Evolutionary conservation across 179 eudicot genomes (phyloP), one percentile per base, ranked within the genome.

Genomic region (Nepenthes alata): DNA sequence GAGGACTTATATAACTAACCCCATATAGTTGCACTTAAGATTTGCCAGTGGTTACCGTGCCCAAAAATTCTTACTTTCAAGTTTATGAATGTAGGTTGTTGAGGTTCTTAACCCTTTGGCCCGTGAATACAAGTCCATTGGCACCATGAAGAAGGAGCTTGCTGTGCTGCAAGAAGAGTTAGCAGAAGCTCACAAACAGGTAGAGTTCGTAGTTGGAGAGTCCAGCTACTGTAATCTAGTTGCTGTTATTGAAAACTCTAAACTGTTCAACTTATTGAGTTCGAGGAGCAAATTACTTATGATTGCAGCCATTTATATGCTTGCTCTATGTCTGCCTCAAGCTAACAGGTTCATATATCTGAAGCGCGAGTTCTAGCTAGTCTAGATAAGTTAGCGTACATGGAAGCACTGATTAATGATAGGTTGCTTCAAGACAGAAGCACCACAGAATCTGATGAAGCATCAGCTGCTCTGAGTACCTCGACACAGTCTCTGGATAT

Each of bases 101-200:
- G 97, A 88, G 50, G 97, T 83, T 60, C 65, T 90, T 61, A 90
- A 90, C 67, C 97, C 97, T 67, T 78, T 88, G 63, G 97, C 96
- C 0, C 93, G 96, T 38, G 97, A 90, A 6, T 88, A 77, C 54
- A 90, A 88, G 75, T 90, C 97, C 5, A 68, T 90, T 57, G 90
- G 95, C 45, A 85, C 97, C 5, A 14, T 90, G 71, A 85, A 78
- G 77, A 88, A 83, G 75, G 95, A 90, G 50, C 85, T 90, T 13
- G 94, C 85, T 3, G 95, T 75, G 60, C 69, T 90, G 62, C 95
- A 90, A 64, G 84, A 78, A 37, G 93, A 85, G 80, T 88, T 88
- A 14, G 67, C 86, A 63, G 78, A 76, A 55, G 89, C 96, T 68
- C 96, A 88, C 71, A 80, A 70, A 72, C 81, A 88, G 96, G 96